Base-by-base conservation (phyloP, 805 yeast species). In the Ogataea henricii region DNA sequence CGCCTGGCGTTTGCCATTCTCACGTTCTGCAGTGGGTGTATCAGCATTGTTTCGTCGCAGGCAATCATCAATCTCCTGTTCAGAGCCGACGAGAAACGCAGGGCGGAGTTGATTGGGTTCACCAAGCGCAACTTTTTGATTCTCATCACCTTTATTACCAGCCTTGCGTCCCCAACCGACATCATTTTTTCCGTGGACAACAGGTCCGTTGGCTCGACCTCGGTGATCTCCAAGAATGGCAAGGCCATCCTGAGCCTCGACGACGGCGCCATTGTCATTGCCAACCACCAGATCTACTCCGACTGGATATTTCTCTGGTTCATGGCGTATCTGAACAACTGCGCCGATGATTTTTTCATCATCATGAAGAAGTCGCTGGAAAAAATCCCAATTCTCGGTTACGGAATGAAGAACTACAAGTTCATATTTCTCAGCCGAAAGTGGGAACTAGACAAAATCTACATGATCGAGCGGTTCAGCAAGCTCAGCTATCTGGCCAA, bases 221-320 rank as follows among this genome's bases (percentile, higher is more conserved):
- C 47, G 7, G 35, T 48, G 2, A 40, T 46, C 3, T 23, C 40
- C 1, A 44, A 53, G n/a, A 39, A 48, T 13, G 56, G 52, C 10
- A 30, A 34, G 6, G 32, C 50, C 5, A 17, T 41, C 9, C 42
- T 63, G 14, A 53, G 47, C 4, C 49, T 68, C 6, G 65, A 63
- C 33, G 49, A 54, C 14, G 52, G 52, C 13, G 71, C 72, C 12
- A 57, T 92, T 2, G 64, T 85, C 39, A 83, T 91, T 29, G 81
- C 94, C n/a, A 92, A 92, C 63, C 98, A 92, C 66, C 97, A 91
- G 68, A 85, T 92, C 20, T 92, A 92, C 64, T 82, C 92, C 3
- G 99, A 92, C 64, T 92, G 99, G 99, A 74, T 87, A 9, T 90
- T 80, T 58, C 56, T 89, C 46, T 92, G 99, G 99, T 92, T 88